Conservation (phyloP, 2,329 filamentous ascomycete genomes). For the Orbilia ellipsospora region DNA sequence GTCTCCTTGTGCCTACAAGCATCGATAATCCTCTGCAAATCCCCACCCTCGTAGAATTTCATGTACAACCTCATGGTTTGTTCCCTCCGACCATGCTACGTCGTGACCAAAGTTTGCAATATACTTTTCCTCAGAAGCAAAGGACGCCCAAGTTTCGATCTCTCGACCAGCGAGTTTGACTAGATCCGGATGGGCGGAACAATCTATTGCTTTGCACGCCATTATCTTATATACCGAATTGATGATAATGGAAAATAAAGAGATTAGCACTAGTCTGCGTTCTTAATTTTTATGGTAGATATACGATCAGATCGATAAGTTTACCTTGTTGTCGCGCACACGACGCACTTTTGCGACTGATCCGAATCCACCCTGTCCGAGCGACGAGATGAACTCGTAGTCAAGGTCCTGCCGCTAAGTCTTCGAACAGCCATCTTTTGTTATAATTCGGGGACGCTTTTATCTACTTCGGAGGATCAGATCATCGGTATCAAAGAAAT, state of each 20-base stretch:
- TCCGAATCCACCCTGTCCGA: slow-evolving; percentile 18
- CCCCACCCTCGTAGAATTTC: slow-evolving; percentile 36
- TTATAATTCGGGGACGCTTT: no score
- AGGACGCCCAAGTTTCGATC: slow-evolving; percentile 23
- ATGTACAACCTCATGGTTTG: slow-evolving; percentile 17
- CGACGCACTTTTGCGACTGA: slow-evolving; percentile 20
- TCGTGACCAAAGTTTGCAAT: slow-evolving; percentile 27
- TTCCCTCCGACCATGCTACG: slow-evolving; percentile 18
- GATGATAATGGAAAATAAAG: not conserved
- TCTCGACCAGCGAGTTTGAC: slow-evolving; percentile 19
- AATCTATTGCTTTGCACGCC: slow-evolving; percentile 47
- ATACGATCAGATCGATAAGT: not conserved
- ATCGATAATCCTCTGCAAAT: slow-evolving; percentile 34
- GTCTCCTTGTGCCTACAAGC: slow-evolving; percentile 10
- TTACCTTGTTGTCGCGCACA: slow-evolving; percentile 3
- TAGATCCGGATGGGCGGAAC: not conserved
- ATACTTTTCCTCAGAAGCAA: slow-evolving; percentile 6
- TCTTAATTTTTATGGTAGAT: not conserved
- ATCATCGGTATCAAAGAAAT: no score
- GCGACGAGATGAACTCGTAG: slow-evolving; percentile 9
- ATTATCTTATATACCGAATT: slow-evolving; percentile 19
- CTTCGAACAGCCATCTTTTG: not conserved
- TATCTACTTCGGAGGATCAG: no score
- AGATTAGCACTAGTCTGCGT: no score
- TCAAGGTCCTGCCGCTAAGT: slow-evolving; percentile 11